Percentiles rank a stretch among this genome's conserved stretches.
Conservation (phyloP, 2,329 filamentous ascomycete species). For the Ophiostoma sp. region DNA sequence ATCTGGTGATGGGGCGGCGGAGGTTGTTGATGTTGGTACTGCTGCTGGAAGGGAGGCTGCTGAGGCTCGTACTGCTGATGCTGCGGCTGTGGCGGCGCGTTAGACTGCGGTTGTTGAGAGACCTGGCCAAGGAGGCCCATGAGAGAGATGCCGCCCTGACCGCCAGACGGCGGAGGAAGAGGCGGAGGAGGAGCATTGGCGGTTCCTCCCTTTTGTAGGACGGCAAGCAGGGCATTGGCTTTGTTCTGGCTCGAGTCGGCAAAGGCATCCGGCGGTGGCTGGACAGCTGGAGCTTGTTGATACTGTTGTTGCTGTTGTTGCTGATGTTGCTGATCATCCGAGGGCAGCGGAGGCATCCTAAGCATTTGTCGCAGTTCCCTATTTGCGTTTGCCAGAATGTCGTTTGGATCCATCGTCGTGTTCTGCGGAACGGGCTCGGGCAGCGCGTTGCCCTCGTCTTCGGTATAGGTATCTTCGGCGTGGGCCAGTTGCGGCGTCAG, state of each 20-base stretch:
- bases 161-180: not conserved
- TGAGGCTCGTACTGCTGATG: not conserved
- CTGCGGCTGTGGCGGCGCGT: slow-evolving; percentile 9
- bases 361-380: slow-evolving; percentile 56
- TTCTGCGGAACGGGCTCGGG: slow-evolving; percentile 38
- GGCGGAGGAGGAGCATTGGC: not conserved
- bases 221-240: slow-evolving; percentile 54
- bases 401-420: slow-evolving; percentile 42
- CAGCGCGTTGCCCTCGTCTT: slow-evolving; percentile 59
- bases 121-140: not conserved
- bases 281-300: slow-evolving; percentile 22
- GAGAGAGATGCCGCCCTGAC: not conserved
- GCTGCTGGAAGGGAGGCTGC: slow-evolving; percentile 13
- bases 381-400: slow-evolving; percentile 53
- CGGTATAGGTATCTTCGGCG: slow-evolving; percentile 58
- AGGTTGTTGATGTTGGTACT: slow-evolving; percentile 10
- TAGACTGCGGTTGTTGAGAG: not conserved
- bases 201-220: slow-evolving; percentile 46
- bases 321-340: not conserved
- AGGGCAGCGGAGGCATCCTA: slow-evolving; percentile 50
- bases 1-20: slow-evolving; percentile 24
- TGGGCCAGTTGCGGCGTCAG: slow-evolving; percentile 43
- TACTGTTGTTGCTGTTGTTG: not conserved
- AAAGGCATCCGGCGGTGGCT: slow-evolving; percentile 28
- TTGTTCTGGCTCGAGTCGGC: slow-evolving; percentile 41